Conservation (phyloP, 352 stramenopile genomes). For the Phytopythium helicoides region DNA sequence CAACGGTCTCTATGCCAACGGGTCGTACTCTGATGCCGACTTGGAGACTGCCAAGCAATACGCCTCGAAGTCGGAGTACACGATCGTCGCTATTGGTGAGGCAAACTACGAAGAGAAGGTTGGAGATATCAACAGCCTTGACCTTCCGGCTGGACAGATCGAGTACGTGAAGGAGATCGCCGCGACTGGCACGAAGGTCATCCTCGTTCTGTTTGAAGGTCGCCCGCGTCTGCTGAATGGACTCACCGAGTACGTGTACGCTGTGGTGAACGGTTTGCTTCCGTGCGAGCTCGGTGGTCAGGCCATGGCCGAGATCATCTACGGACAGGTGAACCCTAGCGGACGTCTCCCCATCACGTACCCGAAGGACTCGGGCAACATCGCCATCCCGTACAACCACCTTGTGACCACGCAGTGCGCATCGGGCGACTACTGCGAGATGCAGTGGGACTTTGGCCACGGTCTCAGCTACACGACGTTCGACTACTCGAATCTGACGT, state of each 20-base stretch:
- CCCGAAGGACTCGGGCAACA: conserved; percentile 46
- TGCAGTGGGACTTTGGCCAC: conserved; percentile 64
- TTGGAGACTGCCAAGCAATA: conserved; percentile 47
- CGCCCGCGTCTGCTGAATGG: conserved; percentile 55
- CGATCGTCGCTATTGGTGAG: conserved; percentile 73
- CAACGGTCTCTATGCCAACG: conserved; percentile 41
- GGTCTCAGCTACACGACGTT: conserved; percentile 79
- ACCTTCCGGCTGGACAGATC: conserved; percentile 56
- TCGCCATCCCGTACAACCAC: conserved; percentile 62
- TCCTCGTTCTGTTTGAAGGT: conserved; percentile 62
- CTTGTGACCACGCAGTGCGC: conserved; percentile 33
- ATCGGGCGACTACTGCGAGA: conserved; percentile 34
- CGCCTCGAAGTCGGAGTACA: conserved; percentile 42
- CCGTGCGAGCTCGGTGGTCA: conserved; percentile 64
- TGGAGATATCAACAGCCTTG: conserved; percentile 71
- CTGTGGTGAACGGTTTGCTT: conserved; percentile 67
- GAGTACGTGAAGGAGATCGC: conserved; percentile 68
- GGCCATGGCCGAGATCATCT: conserved; percentile 72
- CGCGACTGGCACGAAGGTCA: conserved; percentile 56
- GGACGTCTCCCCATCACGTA: conserved; percentile 77
- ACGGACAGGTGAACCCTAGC: conserved; percentile 63
- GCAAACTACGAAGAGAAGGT: conserved; percentile 73
- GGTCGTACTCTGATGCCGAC: conserved; percentile 34
- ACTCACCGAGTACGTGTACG: conserved; percentile 41
- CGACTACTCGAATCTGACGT: conserved; percentile 40